Base-by-base conservation (phyloP, 1,284 basidiomycete genomes). In the Uromyces viciae-fabae region DNA sequence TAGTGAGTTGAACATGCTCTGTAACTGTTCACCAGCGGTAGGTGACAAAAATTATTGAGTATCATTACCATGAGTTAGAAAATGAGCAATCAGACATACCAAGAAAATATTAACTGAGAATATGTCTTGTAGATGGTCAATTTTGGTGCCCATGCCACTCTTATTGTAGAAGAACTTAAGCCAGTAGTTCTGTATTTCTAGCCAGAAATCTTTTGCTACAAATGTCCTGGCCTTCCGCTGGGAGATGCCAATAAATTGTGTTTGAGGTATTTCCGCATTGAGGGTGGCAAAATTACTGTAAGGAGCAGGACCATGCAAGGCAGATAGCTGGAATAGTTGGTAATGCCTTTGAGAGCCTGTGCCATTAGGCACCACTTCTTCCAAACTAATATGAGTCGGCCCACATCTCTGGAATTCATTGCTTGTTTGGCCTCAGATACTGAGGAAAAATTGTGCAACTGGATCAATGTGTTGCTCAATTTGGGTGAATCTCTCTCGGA, bases 111-210 rank as follows among this genome's bases (percentile, higher is more conserved):
- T 58, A 9, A 58, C 4, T 2, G 72, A 74, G 33, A 58, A 74
- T 22, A 54, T 31, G 28, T 74, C 33, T n/a, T 38, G 49, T 22
- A 74, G 40, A 22, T 22, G 49, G 5, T 74, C 72, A 7, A 74
- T 38, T 22, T 58, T 22, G 22, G 52, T 74, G 0, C 72, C 56
- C 19, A 8, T 62, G 28, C 56, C 74, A 15, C 25, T 43, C 28
- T 43, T 42, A 22, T 75, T 75, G 25, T 46, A 64, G 19, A 75
- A 75, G 42, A 40, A 75, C 40, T 75, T 75, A 22, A 75, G 31
- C 73, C 73, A 75, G 33, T 33, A 74, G 38, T 74, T 74, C 33
- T 74, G 52, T n/a, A 75, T 56, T 38, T 75, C 54, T 4, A 75
- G 56, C 33, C 58, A 64, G 43, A 60, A 64, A 58, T 64, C 74